phyloP scores from a whole-genome alignment of 495 filamentous ascomycete genomes.

The Choiromyces venosus region DNA sequence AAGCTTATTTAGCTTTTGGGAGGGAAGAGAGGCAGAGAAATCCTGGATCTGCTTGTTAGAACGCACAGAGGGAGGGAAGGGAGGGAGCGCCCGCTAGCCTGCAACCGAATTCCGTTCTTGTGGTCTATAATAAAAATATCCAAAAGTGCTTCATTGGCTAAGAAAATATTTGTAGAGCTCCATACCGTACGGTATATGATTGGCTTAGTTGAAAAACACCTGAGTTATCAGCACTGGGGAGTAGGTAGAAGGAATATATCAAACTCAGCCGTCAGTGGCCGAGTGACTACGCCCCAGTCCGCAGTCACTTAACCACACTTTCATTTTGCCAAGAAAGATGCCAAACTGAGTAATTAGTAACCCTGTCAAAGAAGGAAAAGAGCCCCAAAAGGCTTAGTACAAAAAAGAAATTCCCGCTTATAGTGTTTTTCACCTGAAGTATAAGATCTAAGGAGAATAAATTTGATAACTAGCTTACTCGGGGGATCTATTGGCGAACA shows the following conservation, averaged over 20 bases:
- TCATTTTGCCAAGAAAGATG: neutral
- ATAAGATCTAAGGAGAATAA: neutral
- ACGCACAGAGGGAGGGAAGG: neutral
- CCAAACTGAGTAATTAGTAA: neutral
- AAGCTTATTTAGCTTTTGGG: neutral
- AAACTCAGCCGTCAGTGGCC: neutral
- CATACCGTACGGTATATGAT: neutral
- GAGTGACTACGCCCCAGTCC: conserved; percentile 1
- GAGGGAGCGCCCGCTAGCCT: neutral
- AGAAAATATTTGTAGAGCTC: neutral
- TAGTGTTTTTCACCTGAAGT: neutral
- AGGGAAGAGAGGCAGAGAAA: too few species aligned
- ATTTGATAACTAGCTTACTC: neutral
- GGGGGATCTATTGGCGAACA: neutral
- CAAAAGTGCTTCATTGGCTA: neutral
- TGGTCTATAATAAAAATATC: neutral
- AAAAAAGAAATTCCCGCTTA: neutral
- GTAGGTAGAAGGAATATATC: neutral
- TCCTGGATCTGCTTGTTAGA: neutral
- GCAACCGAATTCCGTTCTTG: neutral
- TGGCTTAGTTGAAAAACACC: neutral
- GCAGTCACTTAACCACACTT: neutral
- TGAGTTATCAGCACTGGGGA: neutral
- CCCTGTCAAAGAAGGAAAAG: neutral
- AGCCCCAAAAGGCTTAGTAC: neutral